Evolutionary conservation across 305 asterid genomes (phyloP).

Genomic region (Fraxinus ornus): DNA sequence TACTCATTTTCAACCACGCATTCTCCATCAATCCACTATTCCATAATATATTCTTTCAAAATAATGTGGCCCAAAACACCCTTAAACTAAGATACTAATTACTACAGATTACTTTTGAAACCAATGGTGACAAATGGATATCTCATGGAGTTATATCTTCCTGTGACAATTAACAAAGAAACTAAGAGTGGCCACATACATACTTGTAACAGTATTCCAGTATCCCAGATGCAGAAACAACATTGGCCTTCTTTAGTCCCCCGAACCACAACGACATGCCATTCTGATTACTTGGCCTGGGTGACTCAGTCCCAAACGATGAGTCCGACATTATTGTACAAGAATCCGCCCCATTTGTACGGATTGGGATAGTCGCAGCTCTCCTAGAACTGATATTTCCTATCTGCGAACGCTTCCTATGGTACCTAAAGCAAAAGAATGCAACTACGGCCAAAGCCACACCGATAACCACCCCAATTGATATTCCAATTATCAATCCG

Average conservation of each 20-base stretch:
- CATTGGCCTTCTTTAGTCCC: conserved; percentile 59
- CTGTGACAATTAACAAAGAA: not conserved
- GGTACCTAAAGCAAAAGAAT: conserved; percentile 65
- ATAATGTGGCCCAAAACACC: too few species aligned
- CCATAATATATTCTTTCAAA: too few species aligned
- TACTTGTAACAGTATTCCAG: conserved; percentile 88
- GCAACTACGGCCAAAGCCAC: conserved; percentile 64
- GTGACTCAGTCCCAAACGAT: conserved; percentile 74
- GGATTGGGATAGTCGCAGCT: conserved; percentile 71
- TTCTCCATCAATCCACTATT: too few species aligned
- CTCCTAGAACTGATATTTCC: conserved; percentile 90
- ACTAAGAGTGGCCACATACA: conserved; percentile 15
- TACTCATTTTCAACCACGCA: too few species aligned
- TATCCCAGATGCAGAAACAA: conserved; percentile 78
- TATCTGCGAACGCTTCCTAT: conserved; percentile 60
- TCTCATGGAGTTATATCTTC: not conserved
- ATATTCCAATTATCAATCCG: conserved; percentile 75
- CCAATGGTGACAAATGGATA: not conserved
- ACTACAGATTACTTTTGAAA: not conserved
- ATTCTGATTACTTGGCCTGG: conserved; percentile 48
- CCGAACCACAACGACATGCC: conserved; percentile 54
- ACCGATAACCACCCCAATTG: conserved; percentile 90
- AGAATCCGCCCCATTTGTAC: conserved; percentile 58
- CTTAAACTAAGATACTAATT: not conserved
- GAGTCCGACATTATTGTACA: conserved; percentile 69